Evolutionary conservation across 2,329 filamentous ascomycete species (phyloP).

Genomic region (Fusarium hostae): DNA sequence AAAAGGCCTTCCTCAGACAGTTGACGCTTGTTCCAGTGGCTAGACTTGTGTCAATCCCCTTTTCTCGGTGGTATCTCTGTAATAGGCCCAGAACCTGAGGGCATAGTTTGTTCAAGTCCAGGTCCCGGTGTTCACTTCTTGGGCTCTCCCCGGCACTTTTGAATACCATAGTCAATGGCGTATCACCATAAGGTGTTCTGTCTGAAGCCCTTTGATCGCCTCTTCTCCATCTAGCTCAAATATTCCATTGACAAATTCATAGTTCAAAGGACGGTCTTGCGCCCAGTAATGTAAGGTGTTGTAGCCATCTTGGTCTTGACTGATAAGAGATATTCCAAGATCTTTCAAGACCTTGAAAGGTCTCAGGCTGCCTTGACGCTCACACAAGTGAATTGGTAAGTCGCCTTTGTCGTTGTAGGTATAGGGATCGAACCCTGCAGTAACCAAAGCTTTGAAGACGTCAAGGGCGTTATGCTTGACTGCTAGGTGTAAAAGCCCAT

Average conservation of each 20-base stretch:
- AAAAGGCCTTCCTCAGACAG: fast-evolving
- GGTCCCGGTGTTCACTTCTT: fast-evolving
- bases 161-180: neutral
- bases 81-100: neutral
- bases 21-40: fast-evolving
- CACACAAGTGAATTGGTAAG: neutral
- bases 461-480: fast-evolving
- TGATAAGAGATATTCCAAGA: neutral
- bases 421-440: neutral
- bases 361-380: neutral
- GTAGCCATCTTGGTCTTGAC: neutral
- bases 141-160: neutral
- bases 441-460: neutral
- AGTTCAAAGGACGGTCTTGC: neutral
- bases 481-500: neutral
- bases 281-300: neutral
- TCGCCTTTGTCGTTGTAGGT: fast-evolving
- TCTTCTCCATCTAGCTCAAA: neutral
- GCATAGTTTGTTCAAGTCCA: neutral
- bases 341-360: neutral
- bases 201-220: neutral
- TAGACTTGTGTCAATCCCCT: too few species aligned
- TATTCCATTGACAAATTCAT: fast-evolving
- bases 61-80: neutral
- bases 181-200: neutral